These are phyloP conservation scores for Calocybe gambosa DNA, from an alignment of 1,284 basidiomycete genomes.

Conservation along the genomic window DNA sequence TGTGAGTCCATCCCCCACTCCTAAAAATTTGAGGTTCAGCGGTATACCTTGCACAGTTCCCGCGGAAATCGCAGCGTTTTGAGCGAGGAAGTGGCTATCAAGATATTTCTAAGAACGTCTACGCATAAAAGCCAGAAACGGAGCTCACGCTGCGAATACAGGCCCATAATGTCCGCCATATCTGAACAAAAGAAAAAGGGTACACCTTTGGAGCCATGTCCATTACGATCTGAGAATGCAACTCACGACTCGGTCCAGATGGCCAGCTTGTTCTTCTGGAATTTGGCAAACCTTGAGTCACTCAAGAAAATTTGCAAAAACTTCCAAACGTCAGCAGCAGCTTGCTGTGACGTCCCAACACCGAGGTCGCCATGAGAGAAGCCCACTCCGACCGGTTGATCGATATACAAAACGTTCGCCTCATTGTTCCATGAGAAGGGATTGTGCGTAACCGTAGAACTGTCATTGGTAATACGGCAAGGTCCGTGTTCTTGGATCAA, in stretches of 20 bases:
- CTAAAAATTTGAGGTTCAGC: conserved; percentile 58
- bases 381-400: conserved; percentile 56
- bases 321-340: conserved; percentile 53
- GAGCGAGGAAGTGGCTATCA: conserved; percentile 47
- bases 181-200: conserved; percentile 20
- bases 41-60: conserved; percentile 38
- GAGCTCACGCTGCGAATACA: conserved; percentile 47
- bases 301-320: conserved; percentile 65
- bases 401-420: conserved; percentile 41
- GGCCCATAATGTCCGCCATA: conserved; percentile 65
- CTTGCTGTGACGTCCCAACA: conserved; percentile 46
- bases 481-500: conserved; percentile 63
- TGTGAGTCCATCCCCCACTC: conserved; percentile 60
- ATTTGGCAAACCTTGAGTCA: conserved; percentile 51
- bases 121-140: neutral
- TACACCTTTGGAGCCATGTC: neutral
- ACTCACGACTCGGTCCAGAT: conserved; percentile 58
- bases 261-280: conserved; percentile 43
- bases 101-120: neutral
- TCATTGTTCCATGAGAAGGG: conserved; percentile 62
- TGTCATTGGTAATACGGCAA: conserved; percentile 57
- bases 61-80: conserved; percentile 54
- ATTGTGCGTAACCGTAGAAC: conserved; percentile 44
- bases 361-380: conserved; percentile 50
- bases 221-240: too few relatives aligned